A percentile compares a stretch with the other conserved stretches of the same genome.
Evolutionary conservation across 208 protist genomes (phyloP).

Genomic region (Acanthamoeba castellanii): DNA sequence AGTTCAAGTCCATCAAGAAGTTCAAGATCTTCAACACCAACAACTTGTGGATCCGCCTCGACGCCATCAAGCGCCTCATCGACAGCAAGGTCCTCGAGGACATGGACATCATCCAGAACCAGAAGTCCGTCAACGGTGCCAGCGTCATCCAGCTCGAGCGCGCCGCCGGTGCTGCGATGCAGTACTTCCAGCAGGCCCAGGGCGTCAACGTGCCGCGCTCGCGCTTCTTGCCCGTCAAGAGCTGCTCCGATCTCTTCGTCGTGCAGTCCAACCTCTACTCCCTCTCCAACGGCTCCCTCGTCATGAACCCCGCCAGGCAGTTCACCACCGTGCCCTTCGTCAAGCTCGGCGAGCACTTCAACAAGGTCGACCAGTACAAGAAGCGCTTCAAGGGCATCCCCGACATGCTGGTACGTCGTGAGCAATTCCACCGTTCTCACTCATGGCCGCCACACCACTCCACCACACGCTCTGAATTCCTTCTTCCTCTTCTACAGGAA

Average conservation of each 20-base stretch:
- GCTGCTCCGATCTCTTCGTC: slow-evolving; percentile 96
- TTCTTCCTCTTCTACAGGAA: slow-evolving; percentile 79
- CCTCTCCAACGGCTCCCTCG: slow-evolving; percentile 87
- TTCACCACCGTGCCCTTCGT: slow-evolving; percentile 85
- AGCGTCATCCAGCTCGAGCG: slow-evolving; percentile 91
- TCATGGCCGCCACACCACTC: too few relatives aligned
- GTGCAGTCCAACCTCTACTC: slow-evolving; percentile 96
- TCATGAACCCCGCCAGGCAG: slow-evolving; percentile 52
- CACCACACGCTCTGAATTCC: too few relatives aligned
- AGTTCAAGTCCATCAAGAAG: slow-evolving; percentile 97
- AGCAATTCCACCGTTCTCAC: not conserved
- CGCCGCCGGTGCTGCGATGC: slow-evolving; percentile 97
- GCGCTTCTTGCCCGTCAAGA: slow-evolving; percentile 99
- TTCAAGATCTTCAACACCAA: slow-evolving; percentile 99
- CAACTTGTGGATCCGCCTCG: slow-evolving; percentile 94
- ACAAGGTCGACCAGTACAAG: slow-evolving; percentile 82
- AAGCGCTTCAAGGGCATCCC: slow-evolving; percentile 77
- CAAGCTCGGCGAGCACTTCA: slow-evolving; percentile 89
- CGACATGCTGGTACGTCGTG: slow-evolving; percentile 69
- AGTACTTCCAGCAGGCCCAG: slow-evolving; percentile 91
- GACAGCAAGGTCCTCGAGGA: slow-evolving; percentile 74
- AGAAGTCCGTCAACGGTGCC: slow-evolving; percentile 81
- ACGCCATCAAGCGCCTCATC: slow-evolving; percentile 81
- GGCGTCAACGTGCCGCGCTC: slow-evolving; percentile 95
- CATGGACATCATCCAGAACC: slow-evolving; percentile 93